A percentile compares a stretch with the other conserved stretches of the same genome.
Evolutionary conservation across 495 filamentous ascomycete genomes (phyloP).

Genomic region (Xylaria cubensis): DNA sequence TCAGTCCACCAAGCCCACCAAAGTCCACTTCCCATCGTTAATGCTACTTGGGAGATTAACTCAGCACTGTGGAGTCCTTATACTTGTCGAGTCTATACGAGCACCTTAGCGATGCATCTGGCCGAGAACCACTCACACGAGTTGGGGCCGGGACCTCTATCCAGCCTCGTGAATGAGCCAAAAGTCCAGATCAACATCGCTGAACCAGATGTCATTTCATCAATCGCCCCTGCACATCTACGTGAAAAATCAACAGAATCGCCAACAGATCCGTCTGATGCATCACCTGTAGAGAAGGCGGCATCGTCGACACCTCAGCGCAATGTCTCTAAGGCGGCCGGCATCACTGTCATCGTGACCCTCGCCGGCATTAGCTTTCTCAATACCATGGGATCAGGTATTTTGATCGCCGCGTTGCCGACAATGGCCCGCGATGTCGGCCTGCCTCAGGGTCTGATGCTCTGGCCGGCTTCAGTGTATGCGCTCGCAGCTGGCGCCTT

Average conservation of each 20-base stretch:
- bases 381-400: slow-evolving; percentile 43
- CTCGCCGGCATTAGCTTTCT: slow-evolving; percentile 48
- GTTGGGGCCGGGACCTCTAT: background rate
- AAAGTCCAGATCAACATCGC: background rate
- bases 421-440: slow-evolving; percentile 42
- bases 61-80: background rate
- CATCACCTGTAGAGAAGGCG: background rate
- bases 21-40: too few relatives aligned
- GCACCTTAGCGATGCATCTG: background rate
- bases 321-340: background rate
- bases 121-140: background rate
- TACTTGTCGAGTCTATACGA: background rate
- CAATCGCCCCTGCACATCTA: background rate
- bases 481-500: slow-evolving; percentile 54
- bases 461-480: slow-evolving; percentile 46
- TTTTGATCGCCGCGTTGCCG: slow-evolving; percentile 40
- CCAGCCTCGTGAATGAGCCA: background rate
- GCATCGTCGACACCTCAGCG: background rate
- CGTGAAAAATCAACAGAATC: background rate
- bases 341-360: slow-evolving; percentile 18
- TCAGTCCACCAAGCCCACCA: background rate
- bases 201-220: background rate
- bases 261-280: background rate
- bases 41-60: background rate
- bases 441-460: slow-evolving; percentile 34